Base-by-base conservation (phyloP, 106 monocot species). In the Dendrobium huoshanense region DNA sequence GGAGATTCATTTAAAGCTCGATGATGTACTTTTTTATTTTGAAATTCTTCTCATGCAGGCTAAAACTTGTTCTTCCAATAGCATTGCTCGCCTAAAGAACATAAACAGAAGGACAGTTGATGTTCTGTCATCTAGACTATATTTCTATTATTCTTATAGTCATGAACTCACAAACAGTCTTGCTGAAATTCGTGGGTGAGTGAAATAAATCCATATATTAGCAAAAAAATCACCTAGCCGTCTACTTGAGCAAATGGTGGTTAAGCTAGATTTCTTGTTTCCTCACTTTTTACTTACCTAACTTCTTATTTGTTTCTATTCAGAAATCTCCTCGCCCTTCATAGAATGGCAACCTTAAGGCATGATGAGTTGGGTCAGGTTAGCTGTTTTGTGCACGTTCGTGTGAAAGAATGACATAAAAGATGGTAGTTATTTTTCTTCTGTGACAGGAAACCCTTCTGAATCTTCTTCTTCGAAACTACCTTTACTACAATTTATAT, bases 291-390 rank as follows among this genome's bases (percentile, higher is more conserved):
- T 22, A 2, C 2, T 51, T 51, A 10, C 64, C 24, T 25, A 6
- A 65, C 64, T 17, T 7, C 37, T 59, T 20, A 17, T 45, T 81
- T 83, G 7, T 64, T 67, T 68, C 65, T 2, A 56, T 84, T 68
- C 78, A 99, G 98, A 78, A 88, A 87, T 33, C 89, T 99, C 7
- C 95, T 93, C 83, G 70, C 93, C 24, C 88, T 89, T 82, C 87
- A 61, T 59, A 82, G 91, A 91, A 99, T 95, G 95, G 98, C 98
- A n/a, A 95, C 95, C 40, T 79, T 99, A 47, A 88, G 91, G 18
- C 91, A 64, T 80, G 98, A 99, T 87, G 98, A 99, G 78, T 88
- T 99, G 72, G 98, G 98, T 75, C 98, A 99, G 98, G 98, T 99
- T 75, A 87, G 82, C 81, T 75, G 31, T 41, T 48, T 42, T 67